phyloP scores from a whole-genome alignment of 2,329 filamentous ascomycete species.

The Colletotrichum tamarilloi region DNA sequence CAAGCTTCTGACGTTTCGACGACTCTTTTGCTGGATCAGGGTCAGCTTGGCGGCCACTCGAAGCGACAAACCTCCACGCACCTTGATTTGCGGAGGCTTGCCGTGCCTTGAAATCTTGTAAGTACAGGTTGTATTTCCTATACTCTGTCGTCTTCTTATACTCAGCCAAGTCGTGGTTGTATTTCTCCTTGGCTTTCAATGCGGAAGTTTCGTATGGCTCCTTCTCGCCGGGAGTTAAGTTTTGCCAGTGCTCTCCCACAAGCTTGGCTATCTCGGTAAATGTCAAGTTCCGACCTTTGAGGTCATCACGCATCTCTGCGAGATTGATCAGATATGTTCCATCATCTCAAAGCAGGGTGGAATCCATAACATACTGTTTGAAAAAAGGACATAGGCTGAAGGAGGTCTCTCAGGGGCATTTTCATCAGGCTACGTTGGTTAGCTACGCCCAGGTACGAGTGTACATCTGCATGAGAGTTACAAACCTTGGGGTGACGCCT shows the following conservation, averaged over 20 bases:
- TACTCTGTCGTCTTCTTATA: slow-evolving; percentile 83
- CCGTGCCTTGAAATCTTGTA: slow-evolving; percentile 82
- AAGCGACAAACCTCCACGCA: slow-evolving; percentile 44
- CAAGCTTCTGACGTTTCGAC: slow-evolving; percentile 62
- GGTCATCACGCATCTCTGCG: slow-evolving; percentile 78
- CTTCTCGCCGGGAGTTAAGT: slow-evolving; percentile 72
- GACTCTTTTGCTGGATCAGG: slow-evolving; percentile 55
- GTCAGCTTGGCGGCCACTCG: not conserved
- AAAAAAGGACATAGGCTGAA: slow-evolving; percentile 87
- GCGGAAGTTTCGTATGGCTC: slow-evolving; percentile 80
- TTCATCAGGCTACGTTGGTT: slow-evolving; percentile 71
- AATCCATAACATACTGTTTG: slow-evolving; percentile 72
- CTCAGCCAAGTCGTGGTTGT: slow-evolving; percentile 76
- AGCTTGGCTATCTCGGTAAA: slow-evolving; percentile 88
- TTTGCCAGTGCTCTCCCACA: slow-evolving; percentile 86
- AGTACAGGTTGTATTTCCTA: slow-evolving; percentile 75
- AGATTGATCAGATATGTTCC: slow-evolving; percentile 1
- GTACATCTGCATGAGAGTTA: not conserved
- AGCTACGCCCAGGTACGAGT: not conserved
- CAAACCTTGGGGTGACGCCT: slow-evolving; percentile 79
- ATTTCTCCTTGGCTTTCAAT: slow-evolving; percentile 79
- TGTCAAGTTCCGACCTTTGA: slow-evolving; percentile 80
- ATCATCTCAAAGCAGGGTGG: not conserved
- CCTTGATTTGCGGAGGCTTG: slow-evolving; percentile 70
- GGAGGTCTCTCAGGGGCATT: slow-evolving; percentile 83